Evolutionary conservation across 2,329 filamentous ascomycete species (phyloP).

Genomic region (Calonectria crousiana): DNA sequence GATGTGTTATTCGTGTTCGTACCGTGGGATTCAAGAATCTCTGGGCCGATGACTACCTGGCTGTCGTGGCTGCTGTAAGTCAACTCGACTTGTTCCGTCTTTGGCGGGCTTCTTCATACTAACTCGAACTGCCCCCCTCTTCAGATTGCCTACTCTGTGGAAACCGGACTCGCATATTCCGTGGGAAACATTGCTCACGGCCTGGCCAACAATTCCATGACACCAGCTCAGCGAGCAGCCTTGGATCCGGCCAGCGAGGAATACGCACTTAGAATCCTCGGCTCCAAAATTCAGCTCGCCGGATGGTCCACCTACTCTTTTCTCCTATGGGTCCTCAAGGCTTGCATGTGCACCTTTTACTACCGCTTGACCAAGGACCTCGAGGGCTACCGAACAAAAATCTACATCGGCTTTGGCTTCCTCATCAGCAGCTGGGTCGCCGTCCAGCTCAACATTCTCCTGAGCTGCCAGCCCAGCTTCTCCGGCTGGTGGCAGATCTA

Average conservation of each 20-base stretch:
- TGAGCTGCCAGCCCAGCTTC: constrained; percentile 65
- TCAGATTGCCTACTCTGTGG: constrained; percentile 63
- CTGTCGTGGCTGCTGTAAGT: constrained; percentile 64
- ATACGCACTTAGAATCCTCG: constrained; percentile 60
- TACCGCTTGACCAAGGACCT: constrained; percentile 62
- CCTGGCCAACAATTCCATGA: constrained; percentile 70
- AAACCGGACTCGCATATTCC: constrained; percentile 64
- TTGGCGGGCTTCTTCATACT: not conserved
- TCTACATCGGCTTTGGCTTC: constrained; percentile 63
- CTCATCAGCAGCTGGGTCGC: constrained; percentile 63
- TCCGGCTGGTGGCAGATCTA: constrained; percentile 69
- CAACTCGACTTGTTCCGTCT: not conserved
- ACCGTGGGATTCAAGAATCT: constrained; percentile 63
- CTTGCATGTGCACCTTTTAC: constrained; percentile 69
- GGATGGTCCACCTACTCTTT: constrained; percentile 68
- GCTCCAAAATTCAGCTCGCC: constrained; percentile 68
- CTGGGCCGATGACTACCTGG: constrained; percentile 70
- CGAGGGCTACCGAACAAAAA: constrained; percentile 56
- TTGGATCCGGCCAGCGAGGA: constrained; percentile 59
- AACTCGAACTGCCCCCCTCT: not conserved
- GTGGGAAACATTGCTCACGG: constrained; percentile 62
- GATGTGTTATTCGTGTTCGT: constrained; percentile 62
- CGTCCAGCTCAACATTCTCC: constrained; percentile 62
- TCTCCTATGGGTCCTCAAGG: constrained; percentile 68
- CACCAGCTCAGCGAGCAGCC: constrained; percentile 58